Percentiles rank a stretch among this genome's conserved stretches.
phyloP scores from a whole-genome alignment of 2,329 filamentous ascomycete genomes.

The Juglanconis sp. region DNA sequence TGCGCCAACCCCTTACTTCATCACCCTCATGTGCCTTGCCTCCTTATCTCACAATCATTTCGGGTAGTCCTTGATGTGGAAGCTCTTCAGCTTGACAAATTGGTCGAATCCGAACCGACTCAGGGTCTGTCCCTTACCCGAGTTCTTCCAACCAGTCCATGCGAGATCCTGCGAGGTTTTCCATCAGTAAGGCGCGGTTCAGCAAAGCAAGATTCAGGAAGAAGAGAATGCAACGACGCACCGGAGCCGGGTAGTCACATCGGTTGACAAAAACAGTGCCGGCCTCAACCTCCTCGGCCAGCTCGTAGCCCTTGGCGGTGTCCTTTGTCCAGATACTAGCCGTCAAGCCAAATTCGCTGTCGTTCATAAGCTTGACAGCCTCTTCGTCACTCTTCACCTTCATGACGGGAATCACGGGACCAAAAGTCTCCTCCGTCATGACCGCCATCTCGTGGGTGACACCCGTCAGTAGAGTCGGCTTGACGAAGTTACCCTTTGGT shows the following conservation, averaged over 20 bases:
- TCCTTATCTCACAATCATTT: constrained; percentile 39
- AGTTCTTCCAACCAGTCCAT: constrained; percentile 99
- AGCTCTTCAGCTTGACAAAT: constrained; percentile 95
- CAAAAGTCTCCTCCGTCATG: constrained; percentile 94
- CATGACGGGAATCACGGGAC: constrained; percentile 87
- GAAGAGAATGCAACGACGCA: constrained; percentile 42
- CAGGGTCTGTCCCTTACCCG: constrained; percentile 84
- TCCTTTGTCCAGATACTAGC: constrained; percentile 99
- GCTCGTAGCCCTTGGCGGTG: constrained; percentile 66
- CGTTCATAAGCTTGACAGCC: constrained; percentile 84
- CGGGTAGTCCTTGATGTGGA: constrained; percentile 80
- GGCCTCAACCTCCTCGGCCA: constrained; percentile 80
- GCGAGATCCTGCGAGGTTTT: constrained; percentile 66
- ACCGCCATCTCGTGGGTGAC: constrained; percentile 81
- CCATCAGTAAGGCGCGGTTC: constrained; percentile 21
- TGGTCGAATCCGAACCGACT: constrained; percentile 91
- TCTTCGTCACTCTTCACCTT: constrained; percentile 79
- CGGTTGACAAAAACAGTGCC: constrained; percentile 96
- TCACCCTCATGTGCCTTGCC: not conserved
- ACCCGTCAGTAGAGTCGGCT: constrained; percentile 75
- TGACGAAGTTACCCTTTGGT: constrained; percentile 81
- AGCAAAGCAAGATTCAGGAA: constrained; percentile 12
- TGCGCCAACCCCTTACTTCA: constrained; percentile 16
- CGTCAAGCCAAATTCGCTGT: constrained; percentile 89
- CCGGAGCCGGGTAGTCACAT: constrained; percentile 86